Base-by-base conservation (phyloP, 2,329 filamentous ascomycete genomes). In the Chaetothyriales sp. region DNA sequence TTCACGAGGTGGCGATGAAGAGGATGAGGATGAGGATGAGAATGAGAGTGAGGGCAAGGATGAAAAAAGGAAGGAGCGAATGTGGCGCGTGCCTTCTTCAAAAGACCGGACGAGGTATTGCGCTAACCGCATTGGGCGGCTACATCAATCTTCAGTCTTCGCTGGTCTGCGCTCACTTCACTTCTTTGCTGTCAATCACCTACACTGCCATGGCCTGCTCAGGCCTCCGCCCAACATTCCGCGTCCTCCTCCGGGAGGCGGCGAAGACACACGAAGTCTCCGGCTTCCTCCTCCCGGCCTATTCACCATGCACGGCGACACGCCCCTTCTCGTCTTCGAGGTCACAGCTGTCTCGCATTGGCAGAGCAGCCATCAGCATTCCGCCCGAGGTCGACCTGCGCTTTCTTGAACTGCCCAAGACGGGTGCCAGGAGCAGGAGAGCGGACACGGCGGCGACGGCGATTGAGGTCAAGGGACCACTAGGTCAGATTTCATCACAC, bases 361-460 rank as follows among this genome's bases (percentile, higher is more conserved):
- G 92, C 60, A 77, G 80, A 60, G 84, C 84, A 53, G 78, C 85
- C 20, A 77, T 95, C 49, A 81, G 86, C 50, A 75, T 95, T 28
- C 90, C 90, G 0, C 82, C 85, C 0, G 85, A 86, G 56, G 92
- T 98, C 51, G 83, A 83, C 48, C 74, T 98, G 56, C 70, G 68
- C 43, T 71, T 78, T 9, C 70, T 89, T 52, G 76, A 84, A 54
- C 77, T 87, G 53, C 77, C 81, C 3, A 69, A 66, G 62, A 73
- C 68, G 57, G 74, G 77, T 55, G 69, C 72, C 49, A 80, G 78
- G 43, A 77, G 77, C 42, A 81, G 79, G 55, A 73, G 79, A 58
- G 72, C 73, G 55, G 77, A 81, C 59, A 71, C 77, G 28, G 80
- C 77, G 62, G 78, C 80, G 59, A 83, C 73, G 44, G 64, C 65